phyloP scores from a whole-genome alignment of 176 grass and related monocot species.

The Hyparrhenia diplandra region DNA sequence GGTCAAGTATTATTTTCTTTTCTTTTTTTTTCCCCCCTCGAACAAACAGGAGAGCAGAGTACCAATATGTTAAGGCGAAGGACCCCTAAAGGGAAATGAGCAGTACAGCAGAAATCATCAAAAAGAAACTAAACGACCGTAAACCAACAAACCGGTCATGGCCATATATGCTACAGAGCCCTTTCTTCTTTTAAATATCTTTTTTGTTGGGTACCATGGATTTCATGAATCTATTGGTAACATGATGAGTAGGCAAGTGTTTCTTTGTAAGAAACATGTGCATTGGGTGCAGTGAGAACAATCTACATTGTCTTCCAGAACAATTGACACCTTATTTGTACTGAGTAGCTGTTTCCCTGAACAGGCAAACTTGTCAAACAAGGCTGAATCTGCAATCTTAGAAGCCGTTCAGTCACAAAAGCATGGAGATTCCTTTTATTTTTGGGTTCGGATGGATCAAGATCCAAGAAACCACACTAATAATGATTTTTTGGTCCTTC shows the following conservation, averaged over 20 bases:
- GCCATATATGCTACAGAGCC: not conserved
- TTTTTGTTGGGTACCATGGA: not conserved
- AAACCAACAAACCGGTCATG: not conserved
- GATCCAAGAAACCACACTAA: constrained; percentile 64
- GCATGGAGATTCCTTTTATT: constrained; percentile 95
- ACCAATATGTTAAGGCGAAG: not conserved
- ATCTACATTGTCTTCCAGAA: constrained; percentile 13
- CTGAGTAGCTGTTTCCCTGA: constrained; percentile 8
- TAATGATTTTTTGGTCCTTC: constrained; percentile 85
- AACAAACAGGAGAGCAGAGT: not conserved
- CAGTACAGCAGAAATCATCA: not conserved
- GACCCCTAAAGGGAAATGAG: not conserved
- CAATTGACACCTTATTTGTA: not conserved
- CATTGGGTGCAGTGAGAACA: not conserved
- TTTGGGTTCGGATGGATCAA: constrained; percentile 93
- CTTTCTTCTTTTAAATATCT: constrained; percentile 1
- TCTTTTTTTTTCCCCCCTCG: not conserved
- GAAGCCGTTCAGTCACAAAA: constrained; percentile 66
- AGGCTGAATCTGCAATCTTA: constrained; percentile 72
- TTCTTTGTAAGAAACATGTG: not conserved
- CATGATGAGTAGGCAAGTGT: constrained; percentile 5
- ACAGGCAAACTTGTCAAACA: constrained; percentile 63
- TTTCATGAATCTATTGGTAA: constrained; percentile 4
- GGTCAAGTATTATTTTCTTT: not conserved
- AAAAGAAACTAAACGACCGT: not conserved